Percentiles rank a stretch among this genome's conserved stretches.
Conservation (phyloP, 805 yeast genomes). For the Metschnikowia hibisci region DNA sequence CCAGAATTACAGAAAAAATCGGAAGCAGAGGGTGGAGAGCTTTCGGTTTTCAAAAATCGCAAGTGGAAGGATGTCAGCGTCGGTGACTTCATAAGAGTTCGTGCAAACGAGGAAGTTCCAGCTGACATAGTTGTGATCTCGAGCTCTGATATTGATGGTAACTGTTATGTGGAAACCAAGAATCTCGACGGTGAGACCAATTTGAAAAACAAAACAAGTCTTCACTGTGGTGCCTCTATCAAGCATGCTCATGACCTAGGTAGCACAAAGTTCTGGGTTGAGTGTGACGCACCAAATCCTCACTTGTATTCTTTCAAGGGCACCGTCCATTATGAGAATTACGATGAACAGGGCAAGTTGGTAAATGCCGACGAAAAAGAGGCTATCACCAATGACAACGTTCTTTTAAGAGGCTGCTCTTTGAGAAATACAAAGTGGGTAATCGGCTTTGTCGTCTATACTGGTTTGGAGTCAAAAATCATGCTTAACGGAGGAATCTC, state of each 20-base stretch:
- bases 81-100: constrained; percentile 67
- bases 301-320: constrained; percentile 66
- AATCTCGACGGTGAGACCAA: constrained; percentile 24
- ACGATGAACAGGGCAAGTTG: constrained; percentile 27
- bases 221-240: constrained; percentile 51
- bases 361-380: constrained; percentile 44
- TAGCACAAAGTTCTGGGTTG: constrained; percentile 54
- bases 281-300: constrained; percentile 70
- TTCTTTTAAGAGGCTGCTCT: constrained; percentile 68
- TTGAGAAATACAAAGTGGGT: constrained; percentile 76
- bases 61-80: constrained; percentile 23
- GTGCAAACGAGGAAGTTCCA: constrained; percentile 72
- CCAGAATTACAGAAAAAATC: constrained; percentile 16
- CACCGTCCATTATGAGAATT: constrained; percentile 50
- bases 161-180: constrained; percentile 51
- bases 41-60: constrained; percentile 18
- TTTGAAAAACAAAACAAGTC: constrained; percentile 53
- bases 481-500: constrained; percentile 76
- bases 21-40: constrained; percentile 2
- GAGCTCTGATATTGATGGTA: constrained; percentile 67
- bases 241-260: constrained; percentile 58
- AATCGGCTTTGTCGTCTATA: constrained; percentile 68
- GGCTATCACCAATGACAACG: constrained; percentile 57
- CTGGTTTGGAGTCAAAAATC: constrained; percentile 73
- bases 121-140: constrained; percentile 63